phyloP scores from a whole-genome alignment of 495 filamentous ascomycete genomes.

The Usnea hakonensis region DNA sequence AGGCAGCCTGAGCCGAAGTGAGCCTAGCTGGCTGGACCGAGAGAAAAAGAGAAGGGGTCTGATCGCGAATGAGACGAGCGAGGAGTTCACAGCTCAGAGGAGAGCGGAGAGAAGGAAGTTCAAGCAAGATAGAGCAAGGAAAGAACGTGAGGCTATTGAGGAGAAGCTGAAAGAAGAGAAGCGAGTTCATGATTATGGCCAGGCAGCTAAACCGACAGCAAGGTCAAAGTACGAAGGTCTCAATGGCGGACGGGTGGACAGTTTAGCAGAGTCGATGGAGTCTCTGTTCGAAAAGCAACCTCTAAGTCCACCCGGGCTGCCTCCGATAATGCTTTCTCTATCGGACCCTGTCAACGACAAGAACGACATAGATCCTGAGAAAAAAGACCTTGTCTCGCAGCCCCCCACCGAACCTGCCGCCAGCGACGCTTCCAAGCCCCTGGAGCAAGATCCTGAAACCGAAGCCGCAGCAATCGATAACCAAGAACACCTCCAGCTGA shows the following conservation, averaged over 20 bases:
- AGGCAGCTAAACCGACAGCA: not conserved
- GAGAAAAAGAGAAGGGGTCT: constrained; percentile 65
- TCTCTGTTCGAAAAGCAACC: constrained; percentile 6
- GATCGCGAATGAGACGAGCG: constrained; percentile 56
- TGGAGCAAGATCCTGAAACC: not conserved
- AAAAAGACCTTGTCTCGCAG: not conserved
- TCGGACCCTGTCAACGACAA: not conserved
- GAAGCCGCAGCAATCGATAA: constrained; percentile 46
- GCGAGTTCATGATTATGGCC: not conserved
- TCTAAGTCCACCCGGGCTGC: not conserved
- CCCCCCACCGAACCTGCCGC: not conserved
- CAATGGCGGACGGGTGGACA: constrained; percentile 9
- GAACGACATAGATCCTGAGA: not conserved
- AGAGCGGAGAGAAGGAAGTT: constrained; percentile 72
- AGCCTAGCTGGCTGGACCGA: constrained; percentile 83
- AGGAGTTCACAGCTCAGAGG: constrained; percentile 68
- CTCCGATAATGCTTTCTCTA: not conserved
- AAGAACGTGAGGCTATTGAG: constrained; percentile 72
- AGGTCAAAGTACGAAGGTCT: constrained; percentile 7
- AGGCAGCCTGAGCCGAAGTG: constrained; percentile 82
- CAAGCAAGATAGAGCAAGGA: constrained; percentile 84
- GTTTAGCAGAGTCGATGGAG: constrained; percentile 7
- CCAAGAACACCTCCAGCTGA: constrained; percentile 86
- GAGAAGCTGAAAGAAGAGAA: constrained; percentile 55
- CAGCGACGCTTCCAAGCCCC: not conserved